Conservation (phyloP, 805 yeast species). For the Lipomyces orientalis region DNA sequence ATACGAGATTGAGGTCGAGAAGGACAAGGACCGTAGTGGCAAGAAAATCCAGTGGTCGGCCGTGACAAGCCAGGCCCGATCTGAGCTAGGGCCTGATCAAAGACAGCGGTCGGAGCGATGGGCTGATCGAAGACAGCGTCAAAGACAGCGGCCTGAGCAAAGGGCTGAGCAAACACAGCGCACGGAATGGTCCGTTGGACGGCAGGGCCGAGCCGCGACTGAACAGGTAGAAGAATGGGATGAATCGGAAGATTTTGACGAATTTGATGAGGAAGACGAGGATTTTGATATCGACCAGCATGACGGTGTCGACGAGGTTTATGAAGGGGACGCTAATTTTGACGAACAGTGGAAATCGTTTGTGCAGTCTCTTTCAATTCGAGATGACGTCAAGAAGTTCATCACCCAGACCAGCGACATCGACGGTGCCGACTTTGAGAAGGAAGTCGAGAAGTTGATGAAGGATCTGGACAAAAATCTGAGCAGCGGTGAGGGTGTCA, state of each 20-base stretch:
- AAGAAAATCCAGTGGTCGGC: not conserved
- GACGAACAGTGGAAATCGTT: not conserved
- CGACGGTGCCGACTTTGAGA: not conserved
- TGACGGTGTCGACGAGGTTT: not conserved
- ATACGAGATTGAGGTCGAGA: not conserved
- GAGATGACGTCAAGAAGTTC: not conserved
- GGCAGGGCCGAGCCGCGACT: not conserved
- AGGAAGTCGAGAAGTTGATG: not conserved
- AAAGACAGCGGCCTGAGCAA: not conserved
- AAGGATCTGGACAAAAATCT: not conserved
- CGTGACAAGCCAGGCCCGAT: not conserved
- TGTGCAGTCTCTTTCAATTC: not conserved
- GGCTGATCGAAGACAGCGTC: not conserved
- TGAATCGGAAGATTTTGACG: not conserved
- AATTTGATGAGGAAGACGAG: not conserved
- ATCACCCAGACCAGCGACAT: not conserved
- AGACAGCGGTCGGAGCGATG: no score
- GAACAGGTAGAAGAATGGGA: not conserved
- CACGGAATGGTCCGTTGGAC: not conserved
- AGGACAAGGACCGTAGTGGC: not conserved
- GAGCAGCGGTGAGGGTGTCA: not conserved
- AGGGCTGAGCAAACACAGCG: not conserved
- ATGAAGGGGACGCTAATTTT: not conserved
- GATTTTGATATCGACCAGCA: not conserved
- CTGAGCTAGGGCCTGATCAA: not conserved